Evolutionary conservation across 2,329 filamentous ascomycete genomes (phyloP).

Genomic region (Neonectria ditissima): DNA sequence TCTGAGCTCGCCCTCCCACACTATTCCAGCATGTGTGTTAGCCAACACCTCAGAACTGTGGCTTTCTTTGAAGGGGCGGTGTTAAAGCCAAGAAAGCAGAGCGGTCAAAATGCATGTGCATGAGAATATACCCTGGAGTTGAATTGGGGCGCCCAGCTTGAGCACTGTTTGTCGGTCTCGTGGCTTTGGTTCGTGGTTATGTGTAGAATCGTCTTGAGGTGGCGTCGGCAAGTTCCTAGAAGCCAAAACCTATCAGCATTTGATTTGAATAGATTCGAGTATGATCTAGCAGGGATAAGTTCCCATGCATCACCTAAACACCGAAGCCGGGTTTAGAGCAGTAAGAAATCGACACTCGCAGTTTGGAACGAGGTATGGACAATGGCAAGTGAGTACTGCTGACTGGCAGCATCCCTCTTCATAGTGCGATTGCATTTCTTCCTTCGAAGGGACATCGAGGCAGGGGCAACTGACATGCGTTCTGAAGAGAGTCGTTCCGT

Average conservation of each 20-base stretch:
- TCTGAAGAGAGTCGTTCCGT: neutral
- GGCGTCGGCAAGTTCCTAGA: neutral
- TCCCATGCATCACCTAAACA: neutral
- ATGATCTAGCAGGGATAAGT: no score
- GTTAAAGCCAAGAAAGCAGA: no score
- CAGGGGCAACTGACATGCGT: neutral
- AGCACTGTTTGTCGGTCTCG: slow-evolving; percentile 6
- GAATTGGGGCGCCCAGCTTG: neutral
- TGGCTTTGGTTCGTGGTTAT: neutral
- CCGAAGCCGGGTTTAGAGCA: no score
- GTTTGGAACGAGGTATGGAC: neutral
- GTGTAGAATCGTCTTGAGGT: neutral
- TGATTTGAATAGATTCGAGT: neutral
- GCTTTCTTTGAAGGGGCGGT: neutral
- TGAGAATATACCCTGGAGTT: slow-evolving; percentile 8
- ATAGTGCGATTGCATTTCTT: neutral
- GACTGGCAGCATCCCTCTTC: neutral
- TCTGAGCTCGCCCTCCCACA: slow-evolving; percentile 13
- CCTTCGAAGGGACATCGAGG: neutral
- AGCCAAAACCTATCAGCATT: neutral
- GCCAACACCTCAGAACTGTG: neutral
- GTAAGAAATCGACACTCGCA: neutral
- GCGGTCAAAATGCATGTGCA: neutral
- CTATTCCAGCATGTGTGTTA: slow-evolving; percentile 1
- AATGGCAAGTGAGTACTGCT: neutral